Percentiles rank a stretch among this genome's conserved stretches.
Conservation (phyloP, 2,329 filamentous ascomycete genomes). For the Diaporthe sp. region DNA sequence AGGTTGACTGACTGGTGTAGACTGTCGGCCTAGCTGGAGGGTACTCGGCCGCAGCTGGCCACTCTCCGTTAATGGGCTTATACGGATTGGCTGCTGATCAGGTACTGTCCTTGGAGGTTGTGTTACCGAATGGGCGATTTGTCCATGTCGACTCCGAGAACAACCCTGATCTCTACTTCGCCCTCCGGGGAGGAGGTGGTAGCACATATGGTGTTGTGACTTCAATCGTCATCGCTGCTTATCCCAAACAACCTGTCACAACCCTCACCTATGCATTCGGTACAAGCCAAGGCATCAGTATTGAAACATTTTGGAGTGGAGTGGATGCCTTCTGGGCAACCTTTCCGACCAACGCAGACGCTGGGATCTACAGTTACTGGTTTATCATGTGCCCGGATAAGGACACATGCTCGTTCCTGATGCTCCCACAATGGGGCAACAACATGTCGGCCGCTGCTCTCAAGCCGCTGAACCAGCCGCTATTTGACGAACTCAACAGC, state of each 20-base stretch:
- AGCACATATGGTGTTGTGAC: constrained; percentile 52
- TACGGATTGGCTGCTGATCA: constrained; percentile 63
- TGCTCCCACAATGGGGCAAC: constrained; percentile 34
- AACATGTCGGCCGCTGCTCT: constrained; percentile 22
- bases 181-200: constrained; percentile 57
- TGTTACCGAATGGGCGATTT: constrained; percentile 56
- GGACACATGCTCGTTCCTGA: constrained; percentile 39
- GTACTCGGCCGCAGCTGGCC: constrained; percentile 61
- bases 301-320: constrained; percentile 50
- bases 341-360: constrained; percentile 42
- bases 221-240: constrained; percentile 40
- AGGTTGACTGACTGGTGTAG: constrained; percentile 32
- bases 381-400: constrained; percentile 37
- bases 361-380: constrained; percentile 47
- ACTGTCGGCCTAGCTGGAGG: constrained; percentile 64
- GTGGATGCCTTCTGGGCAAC: constrained; percentile 43
- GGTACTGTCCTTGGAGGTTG: constrained; percentile 58
- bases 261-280: constrained; percentile 43
- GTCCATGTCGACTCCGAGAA: constrained; percentile 51
- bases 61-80: constrained; percentile 61
- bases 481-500: constrained; percentile 60
- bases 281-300: constrained; percentile 52
- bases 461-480: constrained; percentile 20
- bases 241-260: constrained; percentile 39
- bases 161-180: constrained; percentile 61